phyloP scores from a whole-genome alignment of 331 rosid species.

The Quercus lobata region DNA sequence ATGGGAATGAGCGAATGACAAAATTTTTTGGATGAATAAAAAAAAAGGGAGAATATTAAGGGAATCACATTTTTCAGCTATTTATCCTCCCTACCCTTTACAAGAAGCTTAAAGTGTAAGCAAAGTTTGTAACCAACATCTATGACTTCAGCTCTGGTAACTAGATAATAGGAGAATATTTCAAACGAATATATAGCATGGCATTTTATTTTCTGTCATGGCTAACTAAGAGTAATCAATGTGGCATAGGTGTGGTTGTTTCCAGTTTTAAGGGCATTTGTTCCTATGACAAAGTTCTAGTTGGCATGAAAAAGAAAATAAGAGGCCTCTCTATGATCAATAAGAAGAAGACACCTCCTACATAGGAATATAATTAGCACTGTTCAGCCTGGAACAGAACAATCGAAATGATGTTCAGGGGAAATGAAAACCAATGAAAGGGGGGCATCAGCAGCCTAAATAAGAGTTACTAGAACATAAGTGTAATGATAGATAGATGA shows the following conservation, averaged over 20 bases:
- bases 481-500: too few species aligned
- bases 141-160: background rate
- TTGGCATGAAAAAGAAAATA: background rate
- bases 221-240: background rate
- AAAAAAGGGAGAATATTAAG: too few species aligned
- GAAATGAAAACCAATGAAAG: background rate
- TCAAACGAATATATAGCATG: too few species aligned
- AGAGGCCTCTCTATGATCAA: background rate
- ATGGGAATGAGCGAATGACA: too few species aligned
- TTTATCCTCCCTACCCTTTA: background rate
- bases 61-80: background rate
- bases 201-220: background rate
- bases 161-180: background rate
- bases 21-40: too few species aligned
- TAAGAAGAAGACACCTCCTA: background rate
- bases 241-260: background rate
- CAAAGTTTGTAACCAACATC: background rate
- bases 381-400: background rate
- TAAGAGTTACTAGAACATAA: background rate
- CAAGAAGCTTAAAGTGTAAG: background rate
- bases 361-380: background rate
- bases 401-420: background rate
- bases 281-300: background rate
- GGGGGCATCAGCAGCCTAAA: background rate
- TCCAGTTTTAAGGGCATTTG: background rate